Percentiles rank a stretch among this genome's conserved stretches.
These are phyloP conservation scores for Colletotrichum nymphaeae DNA, from an alignment of 2,329 filamentous ascomycete genomes.

Conservation along the genomic window DNA sequence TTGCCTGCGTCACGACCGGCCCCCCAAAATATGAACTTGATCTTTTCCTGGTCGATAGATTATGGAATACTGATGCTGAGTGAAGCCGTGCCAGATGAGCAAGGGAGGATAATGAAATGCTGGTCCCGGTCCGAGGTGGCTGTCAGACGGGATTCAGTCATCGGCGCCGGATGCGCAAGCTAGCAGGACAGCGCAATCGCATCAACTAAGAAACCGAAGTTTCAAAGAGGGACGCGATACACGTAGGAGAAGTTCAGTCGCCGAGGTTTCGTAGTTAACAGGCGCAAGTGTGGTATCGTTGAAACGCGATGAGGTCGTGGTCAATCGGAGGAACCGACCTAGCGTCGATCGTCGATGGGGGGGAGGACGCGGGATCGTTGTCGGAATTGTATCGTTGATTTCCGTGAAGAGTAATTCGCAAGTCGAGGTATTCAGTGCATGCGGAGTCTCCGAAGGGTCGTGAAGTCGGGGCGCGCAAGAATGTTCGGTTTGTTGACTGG, in stretches of 20 bases:
- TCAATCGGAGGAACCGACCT: constrained; percentile 7
- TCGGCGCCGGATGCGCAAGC: constrained; percentile 36
- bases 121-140: constrained; percentile 25
- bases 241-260: background rate
- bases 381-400: background rate
- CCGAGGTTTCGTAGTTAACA: background rate
- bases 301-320: constrained; percentile 20
- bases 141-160: constrained; percentile 29
- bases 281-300: constrained; percentile 17
- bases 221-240: background rate
- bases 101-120: constrained; percentile 8
- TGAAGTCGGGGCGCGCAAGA: background rate
- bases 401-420: background rate
- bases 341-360: constrained; percentile 20
- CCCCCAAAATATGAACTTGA: constrained; percentile 15
- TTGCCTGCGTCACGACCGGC: constrained; percentile 34
- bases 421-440: background rate
- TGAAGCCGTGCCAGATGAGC: constrained; percentile 1
- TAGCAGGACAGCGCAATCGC: constrained; percentile 24
- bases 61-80: background rate
- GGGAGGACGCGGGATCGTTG: background rate
- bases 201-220: constrained; percentile 13
- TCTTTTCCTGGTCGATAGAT: background rate
- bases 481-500: background rate
- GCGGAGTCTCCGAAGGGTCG: background rate